Conservation (phyloP, 2,329 filamentous ascomycete species). For the Cladophialophora exuberans region DNA sequence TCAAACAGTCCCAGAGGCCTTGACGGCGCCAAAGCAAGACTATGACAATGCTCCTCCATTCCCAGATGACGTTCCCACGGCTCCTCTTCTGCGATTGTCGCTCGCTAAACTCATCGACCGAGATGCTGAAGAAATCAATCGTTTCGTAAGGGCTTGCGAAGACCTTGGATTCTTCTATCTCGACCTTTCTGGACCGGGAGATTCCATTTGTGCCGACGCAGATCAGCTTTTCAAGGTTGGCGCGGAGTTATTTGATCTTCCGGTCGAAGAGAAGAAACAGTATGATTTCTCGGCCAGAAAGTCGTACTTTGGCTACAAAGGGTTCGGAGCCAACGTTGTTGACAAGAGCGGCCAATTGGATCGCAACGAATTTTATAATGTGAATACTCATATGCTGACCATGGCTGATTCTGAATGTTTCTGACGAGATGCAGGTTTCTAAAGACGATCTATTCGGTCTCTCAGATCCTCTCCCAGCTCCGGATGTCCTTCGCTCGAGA, state of each 20-base stretch:
- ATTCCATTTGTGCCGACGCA: constrained; percentile 47
- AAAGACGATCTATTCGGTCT: constrained; percentile 57
- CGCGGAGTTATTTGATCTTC: constrained; percentile 52
- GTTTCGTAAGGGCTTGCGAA: constrained; percentile 45
- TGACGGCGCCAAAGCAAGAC: constrained; percentile 22
- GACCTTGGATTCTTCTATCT: constrained; percentile 63
- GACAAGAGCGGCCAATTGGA: constrained; percentile 55
- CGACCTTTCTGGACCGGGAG: constrained; percentile 49
- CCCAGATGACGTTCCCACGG: constrained; percentile 46
- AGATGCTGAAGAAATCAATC: constrained; percentile 40
- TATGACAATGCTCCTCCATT: constrained; percentile 42
- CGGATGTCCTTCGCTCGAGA: constrained; percentile 44
- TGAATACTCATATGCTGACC: constrained; percentile 34
- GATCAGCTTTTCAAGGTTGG: constrained; percentile 52
- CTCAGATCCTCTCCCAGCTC: constrained; percentile 45
- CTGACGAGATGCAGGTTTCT: constrained; percentile 42
- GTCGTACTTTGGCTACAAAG: constrained; percentile 60
- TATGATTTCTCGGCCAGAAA: constrained; percentile 57
- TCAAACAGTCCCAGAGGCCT: constrained; percentile 20
- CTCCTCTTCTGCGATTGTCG: constrained; percentile 49
- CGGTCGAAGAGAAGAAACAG: constrained; percentile 55
- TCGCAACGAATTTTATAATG: constrained; percentile 60
- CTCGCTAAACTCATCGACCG: constrained; percentile 42
- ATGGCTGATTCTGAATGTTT: neutral
- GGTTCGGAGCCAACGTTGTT: constrained; percentile 50